phyloP scores from a whole-genome alignment of 257 asterid species.

The Capsicum rhomboideum region DNA sequence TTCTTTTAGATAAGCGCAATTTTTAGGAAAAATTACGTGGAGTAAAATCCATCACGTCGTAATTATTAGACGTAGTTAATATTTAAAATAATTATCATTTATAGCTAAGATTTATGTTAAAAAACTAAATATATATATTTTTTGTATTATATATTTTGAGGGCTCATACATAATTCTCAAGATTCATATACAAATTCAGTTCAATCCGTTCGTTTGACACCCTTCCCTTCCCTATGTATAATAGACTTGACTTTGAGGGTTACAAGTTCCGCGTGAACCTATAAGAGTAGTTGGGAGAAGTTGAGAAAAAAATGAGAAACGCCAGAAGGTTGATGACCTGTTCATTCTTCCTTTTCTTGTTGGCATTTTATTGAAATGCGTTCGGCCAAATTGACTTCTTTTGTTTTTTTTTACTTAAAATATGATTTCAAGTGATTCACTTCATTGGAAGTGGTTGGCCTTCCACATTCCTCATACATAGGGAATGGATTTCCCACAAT shows the following conservation, averaged over 20 bases:
- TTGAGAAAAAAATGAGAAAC: not conserved
- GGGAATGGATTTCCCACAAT: not conserved
- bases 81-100: too few species aligned
- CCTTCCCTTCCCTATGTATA: too few species aligned
- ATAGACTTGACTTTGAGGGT: not conserved
- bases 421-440: not conserved
- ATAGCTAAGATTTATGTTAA: too few species aligned
- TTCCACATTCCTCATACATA: not conserved
- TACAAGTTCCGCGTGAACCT: not conserved
- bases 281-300: not conserved
- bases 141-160: too few species aligned
- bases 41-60: too few species aligned
- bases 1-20: too few species aligned
- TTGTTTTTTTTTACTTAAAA: not conserved
- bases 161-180: too few species aligned
- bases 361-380: not conserved
- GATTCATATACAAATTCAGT: too few species aligned
- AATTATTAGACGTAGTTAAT: too few species aligned
- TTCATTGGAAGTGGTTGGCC: not conserved
- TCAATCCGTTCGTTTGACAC: too few species aligned
- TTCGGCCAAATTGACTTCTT: not conserved
- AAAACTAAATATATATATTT: too few species aligned
- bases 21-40: too few species aligned
- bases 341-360: conserved; percentile 1
- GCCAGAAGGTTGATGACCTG: not conserved